Conservation (phyloP, 2,329 filamentous ascomycete genomes). For the Cordyceps javanica region DNA sequence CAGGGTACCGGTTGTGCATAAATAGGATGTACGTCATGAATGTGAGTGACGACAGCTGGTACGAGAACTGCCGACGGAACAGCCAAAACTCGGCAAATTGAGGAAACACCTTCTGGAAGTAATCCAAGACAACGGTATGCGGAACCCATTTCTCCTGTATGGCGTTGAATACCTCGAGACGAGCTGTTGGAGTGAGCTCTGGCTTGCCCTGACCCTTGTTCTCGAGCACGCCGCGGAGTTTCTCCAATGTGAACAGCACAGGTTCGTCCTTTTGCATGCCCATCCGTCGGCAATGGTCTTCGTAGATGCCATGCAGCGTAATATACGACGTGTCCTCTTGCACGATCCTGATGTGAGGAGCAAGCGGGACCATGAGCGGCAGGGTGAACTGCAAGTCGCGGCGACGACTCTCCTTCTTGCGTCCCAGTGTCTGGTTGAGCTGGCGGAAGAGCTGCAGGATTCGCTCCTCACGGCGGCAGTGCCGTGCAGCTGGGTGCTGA, state of each 20-base stretch:
- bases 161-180: slow-evolving; percentile 86
- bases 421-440: slow-evolving; percentile 85
- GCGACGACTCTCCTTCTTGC: slow-evolving; percentile 90
- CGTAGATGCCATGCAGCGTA: slow-evolving; percentile 88
- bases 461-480: slow-evolving; percentile 88
- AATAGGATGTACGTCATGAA: slow-evolving; percentile 99
- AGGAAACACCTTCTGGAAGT: slow-evolving; percentile 83
- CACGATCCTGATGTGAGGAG: slow-evolving; percentile 89
- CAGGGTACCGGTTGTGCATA: slow-evolving; percentile 92
- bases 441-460: slow-evolving; percentile 96
- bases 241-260: slow-evolving; percentile 91
- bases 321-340: slow-evolving; percentile 94
- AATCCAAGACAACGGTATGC: slow-evolving; percentile 73
- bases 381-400: slow-evolving; percentile 95
- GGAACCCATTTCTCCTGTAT: slow-evolving; percentile 94
- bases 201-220: slow-evolving; percentile 56
- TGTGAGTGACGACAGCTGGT: slow-evolving; percentile 88
- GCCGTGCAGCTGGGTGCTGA: slow-evolving; percentile 87
- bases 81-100: slow-evolving; percentile 95
- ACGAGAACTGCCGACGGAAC: slow-evolving; percentile 94
- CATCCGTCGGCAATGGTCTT: slow-evolving; percentile 87
- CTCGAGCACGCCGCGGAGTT: slow-evolving; percentile 71
- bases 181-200: slow-evolving; percentile 65
- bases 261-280: slow-evolving; percentile 92
- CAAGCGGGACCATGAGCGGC: slow-evolving; percentile 90